Evolutionary conservation across 345 rosid species (phyloP), one percentile per base, ranked within the genome.

Genomic region (Bruguiera parviflora): DNA sequence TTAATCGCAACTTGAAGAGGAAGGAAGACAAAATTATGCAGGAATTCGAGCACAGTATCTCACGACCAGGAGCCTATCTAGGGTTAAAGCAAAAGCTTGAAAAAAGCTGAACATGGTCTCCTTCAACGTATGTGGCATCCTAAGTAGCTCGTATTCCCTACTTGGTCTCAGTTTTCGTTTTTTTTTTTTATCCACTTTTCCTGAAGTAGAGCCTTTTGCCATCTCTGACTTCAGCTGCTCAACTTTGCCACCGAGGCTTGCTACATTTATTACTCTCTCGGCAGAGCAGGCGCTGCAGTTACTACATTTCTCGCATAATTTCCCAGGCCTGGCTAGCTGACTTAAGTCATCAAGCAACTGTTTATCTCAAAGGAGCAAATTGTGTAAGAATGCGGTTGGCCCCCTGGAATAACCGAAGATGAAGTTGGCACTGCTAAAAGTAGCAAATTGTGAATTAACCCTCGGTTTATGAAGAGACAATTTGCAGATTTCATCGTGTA

Each of bases 1-100:
- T 77, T 8, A 43, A 69, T 39, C 77, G 9, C 6, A 59, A 58
- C 21, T 24, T 79, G 22, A 63, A 72, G 72, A 66, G 56, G 65
- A 75, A 72, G 16, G 77, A 28, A 6, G 72, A 72, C 24, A 61
- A 69, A 64, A 64, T 79, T 25, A 72, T 75, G 77, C 64, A 68
- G 69, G 77, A 79, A 58, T 69, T 79, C 22, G 35, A 58, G 61
- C 49, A 58, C 16, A 79, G 76, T 19, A 61, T 79, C 68, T 68
- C 83, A 13, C 47, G 63, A 57, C 84, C 84, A 51, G 86, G 82
- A 16, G 73, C 86, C 24, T 75, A 77, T 77, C 80, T 80, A n/a
- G 77, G 82, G n/a, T 63, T 80, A 58, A 83, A 80, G 67, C 77
- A 75, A 63, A 79, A 79, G 69, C 71, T 76, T 19, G 77, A 72